Percentiles rank a stretch among this genome's conserved stretches.
phyloP scores from a whole-genome alignment of 306 rosid species.

The Rosa lucieae region DNA sequence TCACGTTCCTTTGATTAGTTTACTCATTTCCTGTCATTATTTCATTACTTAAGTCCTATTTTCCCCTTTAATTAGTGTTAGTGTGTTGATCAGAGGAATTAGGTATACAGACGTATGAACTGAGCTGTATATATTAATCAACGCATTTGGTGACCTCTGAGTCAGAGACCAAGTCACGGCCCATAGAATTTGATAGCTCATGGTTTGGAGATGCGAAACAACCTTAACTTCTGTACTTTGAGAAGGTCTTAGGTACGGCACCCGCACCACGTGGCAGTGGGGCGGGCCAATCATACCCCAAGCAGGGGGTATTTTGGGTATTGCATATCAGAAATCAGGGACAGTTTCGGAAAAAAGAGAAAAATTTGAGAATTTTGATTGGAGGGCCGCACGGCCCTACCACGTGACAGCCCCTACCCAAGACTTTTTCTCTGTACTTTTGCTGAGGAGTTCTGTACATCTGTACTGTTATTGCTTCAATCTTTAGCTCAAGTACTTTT shows the following conservation, averaged over 20 bases:
- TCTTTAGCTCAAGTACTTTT: not conserved
- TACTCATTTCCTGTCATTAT: not conserved
- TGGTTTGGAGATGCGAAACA: not conserved
- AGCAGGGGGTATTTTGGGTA: too few species aligned
- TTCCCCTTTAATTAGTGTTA: not conserved
- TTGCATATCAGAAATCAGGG: too few species aligned
- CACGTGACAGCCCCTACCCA: too few species aligned
- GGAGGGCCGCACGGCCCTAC: too few species aligned
- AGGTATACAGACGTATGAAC: not conserved
- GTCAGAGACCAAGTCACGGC: not conserved
- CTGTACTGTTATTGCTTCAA: not conserved
- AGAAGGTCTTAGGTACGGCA: too few species aligned
- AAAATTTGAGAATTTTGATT: too few species aligned
- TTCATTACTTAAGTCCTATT: not conserved
- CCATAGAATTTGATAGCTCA: not conserved
- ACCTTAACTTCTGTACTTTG: not conserved
- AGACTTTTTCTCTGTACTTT: not conserved
- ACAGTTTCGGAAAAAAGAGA: too few species aligned
- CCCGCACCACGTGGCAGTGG: too few species aligned
- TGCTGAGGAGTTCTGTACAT: not conserved
- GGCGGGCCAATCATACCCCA: too few species aligned
- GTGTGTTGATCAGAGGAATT: not conserved
- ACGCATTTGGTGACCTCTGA: not conserved
- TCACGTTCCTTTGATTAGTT: not conserved
- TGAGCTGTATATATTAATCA: not conserved